These are phyloP conservation scores for Cytospora piceicola DNA, from an alignment of 2,329 filamentous ascomycete species.

Conservation along the genomic window DNA sequence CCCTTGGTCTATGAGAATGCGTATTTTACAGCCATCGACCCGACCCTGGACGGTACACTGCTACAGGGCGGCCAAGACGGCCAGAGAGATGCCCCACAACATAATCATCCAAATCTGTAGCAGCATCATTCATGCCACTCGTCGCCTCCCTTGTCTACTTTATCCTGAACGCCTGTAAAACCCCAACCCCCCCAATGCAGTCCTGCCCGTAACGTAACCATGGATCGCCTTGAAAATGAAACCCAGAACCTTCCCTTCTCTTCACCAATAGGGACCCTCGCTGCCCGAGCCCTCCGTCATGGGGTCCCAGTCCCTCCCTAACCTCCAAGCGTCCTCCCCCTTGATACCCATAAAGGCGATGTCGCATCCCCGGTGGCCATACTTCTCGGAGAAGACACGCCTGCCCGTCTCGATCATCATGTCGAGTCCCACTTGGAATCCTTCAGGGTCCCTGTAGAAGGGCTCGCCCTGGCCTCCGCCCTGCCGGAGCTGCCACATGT, in stretches of 20 bases:
- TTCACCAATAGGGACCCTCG: slow-evolving; percentile 32
- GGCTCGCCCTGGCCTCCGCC: slow-evolving; percentile 57
- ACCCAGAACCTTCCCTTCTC: slow-evolving; percentile 12
- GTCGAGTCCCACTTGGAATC: slow-evolving; percentile 50
- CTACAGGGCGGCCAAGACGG: neutral
- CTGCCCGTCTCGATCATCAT: slow-evolving; percentile 51
- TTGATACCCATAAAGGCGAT: slow-evolving; percentile 35
- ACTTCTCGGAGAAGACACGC: slow-evolving; percentile 45
- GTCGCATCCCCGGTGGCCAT: slow-evolving; percentile 48
- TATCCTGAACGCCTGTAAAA: neutral
- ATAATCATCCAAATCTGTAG: neutral
- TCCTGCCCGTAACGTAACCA: neutral
- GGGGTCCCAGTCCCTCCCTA: slow-evolving; percentile 43
- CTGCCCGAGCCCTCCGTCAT: slow-evolving; percentile 33
- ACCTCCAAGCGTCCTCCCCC: slow-evolving; percentile 43
- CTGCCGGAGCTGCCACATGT: slow-evolving; percentile 58
- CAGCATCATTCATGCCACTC: neutral
- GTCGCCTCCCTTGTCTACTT: neutral
- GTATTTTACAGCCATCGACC: slow-evolving; percentile 24
- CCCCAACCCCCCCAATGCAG: neutral
- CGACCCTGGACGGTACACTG: slow-evolving; percentile 8
- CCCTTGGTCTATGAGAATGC: slow-evolving; percentile 12
- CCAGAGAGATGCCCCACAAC: slow-evolving; percentile 1
- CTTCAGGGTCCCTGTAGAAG: slow-evolving; percentile 54
- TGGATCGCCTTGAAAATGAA: slow-evolving; percentile 9